Percentiles rank a stretch among this genome's conserved stretches.
Conservation (phyloP, 169 alveolate species). For the Babesia caballi region DNA sequence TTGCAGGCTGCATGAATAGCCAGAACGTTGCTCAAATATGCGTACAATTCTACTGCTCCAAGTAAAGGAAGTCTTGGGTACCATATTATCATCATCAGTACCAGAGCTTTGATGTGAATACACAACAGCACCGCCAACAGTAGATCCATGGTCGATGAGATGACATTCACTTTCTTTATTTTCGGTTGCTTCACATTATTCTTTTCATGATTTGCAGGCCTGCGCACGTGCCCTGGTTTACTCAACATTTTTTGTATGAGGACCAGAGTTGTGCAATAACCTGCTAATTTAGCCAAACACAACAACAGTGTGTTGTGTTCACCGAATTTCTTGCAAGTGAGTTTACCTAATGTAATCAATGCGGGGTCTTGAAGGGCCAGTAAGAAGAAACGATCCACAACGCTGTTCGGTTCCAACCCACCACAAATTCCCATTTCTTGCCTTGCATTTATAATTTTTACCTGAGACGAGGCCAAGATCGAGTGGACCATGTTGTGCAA, state of each 20-base stretch:
- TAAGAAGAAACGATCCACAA: slow-evolving; percentile 11
- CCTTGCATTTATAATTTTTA: slow-evolving; percentile 11
- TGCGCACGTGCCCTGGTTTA: not conserved
- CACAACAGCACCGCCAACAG: slow-evolving; percentile 26
- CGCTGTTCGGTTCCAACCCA: not conserved
- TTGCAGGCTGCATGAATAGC: slow-evolving; percentile 36
- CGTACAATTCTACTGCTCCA: slow-evolving; percentile 42
- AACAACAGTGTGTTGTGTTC: slow-evolving; percentile 15
- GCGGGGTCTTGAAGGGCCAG: slow-evolving; percentile 27
- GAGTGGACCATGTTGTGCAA: slow-evolving; percentile 27
- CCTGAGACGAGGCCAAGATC: slow-evolving; percentile 25
- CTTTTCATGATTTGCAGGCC: not conserved
- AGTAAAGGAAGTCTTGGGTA: slow-evolving; percentile 40
- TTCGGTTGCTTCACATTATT: not conserved
- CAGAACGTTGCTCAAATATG: slow-evolving; percentile 32
- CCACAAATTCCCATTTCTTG: slow-evolving; percentile 28
- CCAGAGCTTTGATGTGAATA: slow-evolving; percentile 54
- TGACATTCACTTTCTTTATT: not conserved
- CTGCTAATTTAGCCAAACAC: slow-evolving; percentile 20
- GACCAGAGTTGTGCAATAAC: slow-evolving; percentile 3
- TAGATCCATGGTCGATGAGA: slow-evolving; percentile 15
- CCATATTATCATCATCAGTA: slow-evolving; percentile 59
- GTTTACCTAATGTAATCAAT: slow-evolving; percentile 2
- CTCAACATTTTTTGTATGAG: not conserved
- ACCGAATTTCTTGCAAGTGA: slow-evolving; percentile 7